These are phyloP conservation scores for Umbellularia californica DNA, from an alignment of 164 flowering plant genomes.

Conservation along the genomic window DNA sequence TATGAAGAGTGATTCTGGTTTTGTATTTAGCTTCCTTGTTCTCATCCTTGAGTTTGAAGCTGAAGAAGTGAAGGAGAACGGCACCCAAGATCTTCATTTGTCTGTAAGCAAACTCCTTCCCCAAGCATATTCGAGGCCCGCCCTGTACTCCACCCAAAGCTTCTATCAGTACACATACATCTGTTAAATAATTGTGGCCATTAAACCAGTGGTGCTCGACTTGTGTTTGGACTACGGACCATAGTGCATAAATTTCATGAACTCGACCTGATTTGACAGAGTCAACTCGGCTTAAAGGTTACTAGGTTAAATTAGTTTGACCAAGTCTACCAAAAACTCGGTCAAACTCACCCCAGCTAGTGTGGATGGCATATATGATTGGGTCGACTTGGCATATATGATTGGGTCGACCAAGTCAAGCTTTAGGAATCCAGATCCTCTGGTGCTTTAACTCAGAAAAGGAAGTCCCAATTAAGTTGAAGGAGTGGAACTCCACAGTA, in stretches of 20 bases:
- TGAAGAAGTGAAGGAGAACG: conserved; percentile 45
- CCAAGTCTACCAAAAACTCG: too few species aligned
- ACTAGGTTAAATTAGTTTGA: too few species aligned
- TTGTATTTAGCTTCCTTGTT: conserved; percentile 35
- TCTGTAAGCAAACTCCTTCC: conserved; percentile 73
- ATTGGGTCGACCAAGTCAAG: too few species aligned
- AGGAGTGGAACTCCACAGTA: too few species aligned
- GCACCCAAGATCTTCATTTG: conserved; percentile 72
- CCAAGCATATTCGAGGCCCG: conserved; percentile 66
- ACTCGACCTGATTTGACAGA: too few species aligned
- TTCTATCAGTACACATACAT: not conserved
- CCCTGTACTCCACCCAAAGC: conserved; percentile 34
- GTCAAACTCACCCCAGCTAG: too few species aligned
- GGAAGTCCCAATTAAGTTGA: too few species aligned
- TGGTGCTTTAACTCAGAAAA: too few species aligned
- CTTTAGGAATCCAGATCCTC: too few species aligned
- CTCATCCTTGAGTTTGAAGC: conserved; percentile 51
- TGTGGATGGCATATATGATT: too few species aligned
- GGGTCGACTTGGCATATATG: too few species aligned
- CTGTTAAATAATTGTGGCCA: not conserved
- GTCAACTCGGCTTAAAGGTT: too few species aligned
- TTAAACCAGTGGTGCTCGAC: not conserved
- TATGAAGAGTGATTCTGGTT: conserved; percentile 69
- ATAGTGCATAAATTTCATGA: rapidly evolving
- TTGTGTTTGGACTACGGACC: not conserved